These are phyloP conservation scores for Scutellaria minor DNA, from an alignment of 257 asterid genomes.

Conservation along the genomic window DNA sequence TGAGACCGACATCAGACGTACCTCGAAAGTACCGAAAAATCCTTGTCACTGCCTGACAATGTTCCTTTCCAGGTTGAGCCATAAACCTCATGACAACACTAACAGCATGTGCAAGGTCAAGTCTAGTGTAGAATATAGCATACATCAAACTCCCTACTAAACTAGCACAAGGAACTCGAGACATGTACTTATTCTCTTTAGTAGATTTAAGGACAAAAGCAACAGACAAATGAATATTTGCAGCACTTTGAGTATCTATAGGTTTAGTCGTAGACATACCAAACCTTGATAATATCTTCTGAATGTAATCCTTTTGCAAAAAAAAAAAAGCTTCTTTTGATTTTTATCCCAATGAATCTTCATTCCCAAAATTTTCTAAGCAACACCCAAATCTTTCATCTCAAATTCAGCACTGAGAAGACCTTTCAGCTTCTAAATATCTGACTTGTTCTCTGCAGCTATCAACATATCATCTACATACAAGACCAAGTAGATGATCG, in stretches of 20 bases:
- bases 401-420: background rate
- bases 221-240: background rate
- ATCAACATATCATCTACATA: background rate
- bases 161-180: background rate
- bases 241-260: background rate
- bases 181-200: background rate
- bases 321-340: background rate
- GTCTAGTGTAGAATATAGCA: background rate
- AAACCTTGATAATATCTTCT: slow-evolving; percentile 2
- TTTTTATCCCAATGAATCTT: background rate
- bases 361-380: background rate
- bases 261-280: background rate
- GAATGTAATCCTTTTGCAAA: background rate
- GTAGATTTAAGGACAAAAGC: background rate
- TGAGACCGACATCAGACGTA: too few species aligned
- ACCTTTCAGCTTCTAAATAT: background rate
- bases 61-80: background rate
- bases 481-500: background rate
- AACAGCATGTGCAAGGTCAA: background rate
- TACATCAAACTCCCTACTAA: background rate
- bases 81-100: background rate
- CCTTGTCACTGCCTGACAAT: too few species aligned
- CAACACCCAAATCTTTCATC: background rate
- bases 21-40: background rate
- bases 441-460: background rate